Evolutionary conservation across 2,329 filamentous ascomycete species (phyloP).

Genomic region (Cyclaneusma minus): DNA sequence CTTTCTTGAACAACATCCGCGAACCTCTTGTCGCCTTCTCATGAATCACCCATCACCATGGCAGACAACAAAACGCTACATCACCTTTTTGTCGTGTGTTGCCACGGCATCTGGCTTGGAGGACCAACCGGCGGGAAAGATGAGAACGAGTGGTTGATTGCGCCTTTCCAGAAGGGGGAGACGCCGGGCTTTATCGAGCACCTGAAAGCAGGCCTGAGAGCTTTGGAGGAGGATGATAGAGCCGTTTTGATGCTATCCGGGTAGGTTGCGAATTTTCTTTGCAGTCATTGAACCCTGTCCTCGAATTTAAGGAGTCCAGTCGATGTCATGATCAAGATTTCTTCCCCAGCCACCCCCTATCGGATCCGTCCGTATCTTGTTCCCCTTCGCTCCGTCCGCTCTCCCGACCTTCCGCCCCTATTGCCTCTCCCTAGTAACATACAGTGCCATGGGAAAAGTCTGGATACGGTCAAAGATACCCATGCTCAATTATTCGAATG

Average conservation of each 20-base stretch:
- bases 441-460: too few species aligned
- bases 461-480: too few species aligned
- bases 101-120: conserved; percentile 64
- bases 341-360: too few species aligned
- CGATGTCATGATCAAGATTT: background rate
- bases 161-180: conserved; percentile 63
- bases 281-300: background rate
- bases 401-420: too few species aligned
- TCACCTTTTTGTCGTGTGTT: conserved; percentile 66
- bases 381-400: too few species aligned
- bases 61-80: conserved; percentile 13
- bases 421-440: too few species aligned
- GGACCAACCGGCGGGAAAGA: conserved; percentile 33
- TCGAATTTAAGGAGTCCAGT: background rate
- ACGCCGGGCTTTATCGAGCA: conserved; percentile 68
- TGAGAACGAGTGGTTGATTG: conserved; percentile 56
- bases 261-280: conserved; percentile 24
- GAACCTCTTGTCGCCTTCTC: too few species aligned
- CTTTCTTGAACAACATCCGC: too few species aligned
- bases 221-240: conserved; percentile 28
- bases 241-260: conserved; percentile 58
- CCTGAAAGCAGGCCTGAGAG: conserved; percentile 45
- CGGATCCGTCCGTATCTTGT: too few species aligned
- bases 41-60: too few species aligned
- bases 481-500: too few species aligned